phyloP scores from a whole-genome alignment of 768 basidiomycete species.

The Suillus subaureus region DNA sequence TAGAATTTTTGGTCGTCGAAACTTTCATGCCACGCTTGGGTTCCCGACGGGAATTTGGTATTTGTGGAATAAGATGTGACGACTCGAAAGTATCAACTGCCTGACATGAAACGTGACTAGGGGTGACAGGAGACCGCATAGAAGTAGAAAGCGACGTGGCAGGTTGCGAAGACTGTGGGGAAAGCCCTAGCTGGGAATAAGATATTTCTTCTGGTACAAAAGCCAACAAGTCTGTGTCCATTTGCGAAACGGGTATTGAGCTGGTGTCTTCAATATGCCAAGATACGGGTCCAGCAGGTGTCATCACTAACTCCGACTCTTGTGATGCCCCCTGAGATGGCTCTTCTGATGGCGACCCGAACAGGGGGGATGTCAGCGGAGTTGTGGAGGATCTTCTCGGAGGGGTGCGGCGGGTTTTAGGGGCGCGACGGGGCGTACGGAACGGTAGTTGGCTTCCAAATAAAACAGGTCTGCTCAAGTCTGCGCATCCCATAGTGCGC shows the following conservation, averaged over 20 bases:
- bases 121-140: constrained; percentile 10
- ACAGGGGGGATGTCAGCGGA: constrained; percentile 31
- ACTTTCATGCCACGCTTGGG: not conserved
- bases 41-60: not conserved
- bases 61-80: constrained; percentile 11
- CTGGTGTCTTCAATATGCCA: constrained; percentile 34
- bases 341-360: constrained; percentile 20
- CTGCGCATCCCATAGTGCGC: constrained; percentile 7
- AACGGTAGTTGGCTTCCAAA: constrained; percentile 4
- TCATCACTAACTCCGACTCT: constrained; percentile 48
- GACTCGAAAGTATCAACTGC: constrained; percentile 8
- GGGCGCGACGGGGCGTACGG: constrained; percentile 11
- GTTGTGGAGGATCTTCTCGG: constrained; percentile 18
- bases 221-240: constrained; percentile 24
- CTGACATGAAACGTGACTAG: constrained; percentile 11
- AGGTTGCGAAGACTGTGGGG: constrained; percentile 19
- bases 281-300: constrained; percentile 44
- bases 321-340: constrained; percentile 39
- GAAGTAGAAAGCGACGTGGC: constrained; percentile 13
- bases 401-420: constrained; percentile 1
- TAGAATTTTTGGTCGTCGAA: not conserved
- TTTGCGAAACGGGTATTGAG: constrained; percentile 38
- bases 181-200: constrained; percentile 41
- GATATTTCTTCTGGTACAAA: constrained; percentile 25
- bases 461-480: constrained; percentile 10